Evolutionary conservation across 805 yeast genomes (phyloP), one percentile per base, ranked within the genome.

Genomic region (Candida corydali): DNA sequence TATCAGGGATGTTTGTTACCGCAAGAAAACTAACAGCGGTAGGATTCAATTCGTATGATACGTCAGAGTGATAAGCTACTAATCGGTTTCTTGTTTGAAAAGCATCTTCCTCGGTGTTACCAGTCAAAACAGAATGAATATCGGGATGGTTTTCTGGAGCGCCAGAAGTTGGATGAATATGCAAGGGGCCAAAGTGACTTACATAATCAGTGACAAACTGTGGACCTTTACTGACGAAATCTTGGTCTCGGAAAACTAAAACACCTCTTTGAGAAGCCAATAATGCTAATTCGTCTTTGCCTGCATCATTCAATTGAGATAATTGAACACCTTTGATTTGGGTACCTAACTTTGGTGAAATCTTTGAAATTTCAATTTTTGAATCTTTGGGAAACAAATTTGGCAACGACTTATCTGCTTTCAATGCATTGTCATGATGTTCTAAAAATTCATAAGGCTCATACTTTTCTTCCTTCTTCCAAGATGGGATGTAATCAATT

Each of bases 331-430:
- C 81, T 12, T 55, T 57, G 23, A 83, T 62, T 46, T 78, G 86
- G 12, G 80, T 66, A n/a, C 93, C 94, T 37, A 84, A 63, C 50
- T 76, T 81, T 24, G 91, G 91, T 2, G 85, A 75, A 29, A 82
- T 54, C 14, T 46, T 47, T 42, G 70, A 70, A 26, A 50, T 54
- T 20, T 57, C 42, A 16, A 48, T 47, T 16, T 57, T 54, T 3
- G 26, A 60, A 26, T 17, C 35, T 37, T 52, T 36, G 9, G 73
- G 71, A 40, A 78, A 69, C 38, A 82, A 63, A 47, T 70, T 70
- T 18, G 69, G 67, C 38, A 75, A 66, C 1, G 60, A 45, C 7
- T 76, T 70, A 50, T 80, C 83, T 9, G 82, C 87, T 36, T 65
- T 61, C 17, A 62, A 57, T 3, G 82, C 88, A 18, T 76, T 75